These are phyloP conservation scores for Eimeria praecox DNA, from an alignment of 169 alveolate species.

Conservation along the genomic window DNA sequence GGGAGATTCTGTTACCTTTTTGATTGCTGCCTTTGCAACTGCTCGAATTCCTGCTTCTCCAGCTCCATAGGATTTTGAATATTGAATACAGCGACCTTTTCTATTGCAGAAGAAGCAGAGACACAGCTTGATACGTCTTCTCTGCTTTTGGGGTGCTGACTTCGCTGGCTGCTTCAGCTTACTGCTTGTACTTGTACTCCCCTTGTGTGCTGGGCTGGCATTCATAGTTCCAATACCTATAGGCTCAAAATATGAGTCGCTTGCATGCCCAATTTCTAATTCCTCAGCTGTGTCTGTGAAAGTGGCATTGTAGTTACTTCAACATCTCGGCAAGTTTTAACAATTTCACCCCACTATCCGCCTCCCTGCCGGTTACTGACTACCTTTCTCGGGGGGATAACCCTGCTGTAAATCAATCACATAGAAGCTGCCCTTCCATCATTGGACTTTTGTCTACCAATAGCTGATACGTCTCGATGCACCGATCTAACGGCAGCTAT, in stretches of 20 bases:
- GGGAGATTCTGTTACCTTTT: neutral
- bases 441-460: neutral
- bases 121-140: neutral
- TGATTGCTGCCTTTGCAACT: neutral
- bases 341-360: neutral
- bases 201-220: neutral
- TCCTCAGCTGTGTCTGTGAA: neutral
- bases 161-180: neutral
- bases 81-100: neutral
- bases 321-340: neutral
- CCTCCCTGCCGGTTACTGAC: neutral
- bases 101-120: neutral
- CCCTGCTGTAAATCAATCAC: neutral
- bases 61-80: neutral
- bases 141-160: neutral
- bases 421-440: neutral
- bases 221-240: neutral
- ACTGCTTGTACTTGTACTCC: neutral
- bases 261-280: neutral
- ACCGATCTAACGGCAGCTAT: neutral
- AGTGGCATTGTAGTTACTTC: neutral
- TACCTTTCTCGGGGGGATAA: neutral
- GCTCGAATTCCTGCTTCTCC: neutral
- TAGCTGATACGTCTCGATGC: neutral
- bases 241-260: neutral